Percentiles rank a stretch among this genome's conserved stretches.
Evolutionary conservation across 352 stramenopile genomes (phyloP).

Genomic region (Elongisporangium undulatum): DNA sequence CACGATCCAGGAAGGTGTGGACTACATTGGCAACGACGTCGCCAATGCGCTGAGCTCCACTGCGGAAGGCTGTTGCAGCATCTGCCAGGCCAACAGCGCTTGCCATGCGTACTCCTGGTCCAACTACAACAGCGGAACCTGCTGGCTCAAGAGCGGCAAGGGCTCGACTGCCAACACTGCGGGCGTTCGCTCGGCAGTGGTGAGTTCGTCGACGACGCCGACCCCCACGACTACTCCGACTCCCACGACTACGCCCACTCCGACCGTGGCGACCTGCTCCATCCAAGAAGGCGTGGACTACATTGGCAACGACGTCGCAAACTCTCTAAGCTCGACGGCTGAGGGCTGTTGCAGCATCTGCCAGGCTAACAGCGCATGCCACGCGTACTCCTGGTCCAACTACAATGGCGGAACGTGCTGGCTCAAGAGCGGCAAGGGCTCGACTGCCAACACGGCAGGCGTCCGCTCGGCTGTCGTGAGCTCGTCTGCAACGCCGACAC

Average conservation of each 20-base stretch:
- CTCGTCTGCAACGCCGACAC: not conserved
- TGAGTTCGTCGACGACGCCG: constrained; percentile 6
- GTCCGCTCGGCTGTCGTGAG: not conserved
- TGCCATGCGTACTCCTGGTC: constrained; percentile 51
- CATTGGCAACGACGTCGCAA: constrained; percentile 35
- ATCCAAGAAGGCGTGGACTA: constrained; percentile 41
- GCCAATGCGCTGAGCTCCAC: constrained; percentile 17
- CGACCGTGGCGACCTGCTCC: constrained; percentile 8
- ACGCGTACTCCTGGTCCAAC: constrained; percentile 45
- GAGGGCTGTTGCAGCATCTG: constrained; percentile 36
- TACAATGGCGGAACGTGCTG: constrained; percentile 51
- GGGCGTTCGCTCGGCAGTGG: constrained; percentile 10
- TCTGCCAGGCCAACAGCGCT: constrained; percentile 16
- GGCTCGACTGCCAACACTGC: constrained; percentile 9
- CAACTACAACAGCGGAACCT: constrained; percentile 43
- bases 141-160: constrained; percentile 48
- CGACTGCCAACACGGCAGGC: constrained; percentile 5
- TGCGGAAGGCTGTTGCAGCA: constrained; percentile 25
- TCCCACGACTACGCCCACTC: too few species aligned
- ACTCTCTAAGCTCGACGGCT: constrained; percentile 15
- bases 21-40: constrained; percentile 49
- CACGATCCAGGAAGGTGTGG: constrained; percentile 24
- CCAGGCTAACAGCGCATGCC: constrained; percentile 14
- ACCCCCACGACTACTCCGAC: constrained; percentile 4
- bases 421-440: constrained; percentile 38